Evolutionary conservation across 148 eudicot genomes (phyloP), one percentile per base, ranked within the genome.

Genomic region (Silene conica): DNA sequence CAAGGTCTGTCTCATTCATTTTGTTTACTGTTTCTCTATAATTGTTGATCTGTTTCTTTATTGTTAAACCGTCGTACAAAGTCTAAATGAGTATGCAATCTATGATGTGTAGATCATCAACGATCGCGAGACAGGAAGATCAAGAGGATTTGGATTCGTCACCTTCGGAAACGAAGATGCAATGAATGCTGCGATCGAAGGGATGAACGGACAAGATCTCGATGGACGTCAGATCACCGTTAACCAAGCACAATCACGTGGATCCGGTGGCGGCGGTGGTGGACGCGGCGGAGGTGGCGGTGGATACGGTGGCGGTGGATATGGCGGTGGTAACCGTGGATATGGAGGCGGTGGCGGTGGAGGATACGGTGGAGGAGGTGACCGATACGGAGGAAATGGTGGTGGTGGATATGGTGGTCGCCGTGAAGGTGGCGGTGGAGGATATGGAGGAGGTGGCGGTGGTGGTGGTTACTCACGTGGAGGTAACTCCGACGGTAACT

Each of bases 221-320:
- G 96, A 90, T 72, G 96, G 96, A 0, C 90, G 90, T 28, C 82
- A 78, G 60, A 90, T 90, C 79, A 90, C 92, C 18, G 92, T 90
- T 20, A 88, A 90, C 75, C 89, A 88, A 71, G 96, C 96, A 8
- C 96, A 90, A 61, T 87, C 96, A 0, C 92, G 96, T 43, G 54
- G 70, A 41, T 41, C 54, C 10, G 70, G 70, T 6, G 70, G 70
- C 0, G 70, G 70, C 0, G 70, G 70, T 1, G 50, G 69, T 4
- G 50, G 69, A 4, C 50, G 69, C 34, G 23, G 54, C 4, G 23
- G 54, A 1, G 54, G 70, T 43, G 55, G 70, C 43, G 15, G 26
- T 6, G 54, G 54, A 19, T 50, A 50, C 2, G 69, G 69, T 7
- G 11, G 50, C 1, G 28, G 28, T 2, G 11, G 69, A 0, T 22